Evolutionary conservation across 495 filamentous ascomycete genomes (phyloP).

Genomic region (Podospora anserina): DNA sequence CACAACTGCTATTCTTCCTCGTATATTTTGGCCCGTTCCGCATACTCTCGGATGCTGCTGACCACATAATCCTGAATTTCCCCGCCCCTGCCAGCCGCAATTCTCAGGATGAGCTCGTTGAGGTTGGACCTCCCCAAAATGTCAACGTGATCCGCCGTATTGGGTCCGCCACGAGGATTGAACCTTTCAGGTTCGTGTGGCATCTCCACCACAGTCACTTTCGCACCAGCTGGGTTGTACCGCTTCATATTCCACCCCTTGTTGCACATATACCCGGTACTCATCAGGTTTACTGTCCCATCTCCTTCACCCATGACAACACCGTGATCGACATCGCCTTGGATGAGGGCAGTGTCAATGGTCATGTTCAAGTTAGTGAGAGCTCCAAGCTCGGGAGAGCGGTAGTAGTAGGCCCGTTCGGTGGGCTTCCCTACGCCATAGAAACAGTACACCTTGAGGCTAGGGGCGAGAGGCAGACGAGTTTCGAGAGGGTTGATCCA

Average conservation of each 20-base stretch:
- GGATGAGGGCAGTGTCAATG: constrained; percentile 76
- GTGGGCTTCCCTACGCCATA: constrained; percentile 92
- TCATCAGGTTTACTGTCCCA: constrained; percentile 86
- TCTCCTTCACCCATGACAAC: constrained; percentile 93
- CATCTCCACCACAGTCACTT: constrained; percentile 90
- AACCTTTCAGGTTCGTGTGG: constrained; percentile 92
- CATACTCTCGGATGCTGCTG: constrained; percentile 77
- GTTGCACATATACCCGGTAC: constrained; percentile 92
- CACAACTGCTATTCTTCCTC: constrained; percentile 34
- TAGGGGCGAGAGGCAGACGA: constrained; percentile 80
- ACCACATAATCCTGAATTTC: constrained; percentile 72
- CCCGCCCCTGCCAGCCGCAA: constrained; percentile 84
- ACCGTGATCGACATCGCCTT: constrained; percentile 73
- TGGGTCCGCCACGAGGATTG: constrained; percentile 85
- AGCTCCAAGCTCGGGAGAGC: constrained; percentile 62
- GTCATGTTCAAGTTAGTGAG: constrained; percentile 72
- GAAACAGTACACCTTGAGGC: constrained; percentile 96
- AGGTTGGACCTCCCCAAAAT: constrained; percentile 84
- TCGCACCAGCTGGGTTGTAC: constrained; percentile 81
- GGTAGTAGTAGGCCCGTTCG: constrained; percentile 88
- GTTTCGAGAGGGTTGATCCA: constrained; percentile 96
- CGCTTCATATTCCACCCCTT: constrained; percentile 90
- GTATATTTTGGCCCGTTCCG: constrained; percentile 70
- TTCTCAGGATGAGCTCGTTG: constrained; percentile 84
- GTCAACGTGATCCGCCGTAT: constrained; percentile 96